Evolutionary conservation across 768 basidiomycete genomes (phyloP).

Genomic region (Suillus subluteus): DNA sequence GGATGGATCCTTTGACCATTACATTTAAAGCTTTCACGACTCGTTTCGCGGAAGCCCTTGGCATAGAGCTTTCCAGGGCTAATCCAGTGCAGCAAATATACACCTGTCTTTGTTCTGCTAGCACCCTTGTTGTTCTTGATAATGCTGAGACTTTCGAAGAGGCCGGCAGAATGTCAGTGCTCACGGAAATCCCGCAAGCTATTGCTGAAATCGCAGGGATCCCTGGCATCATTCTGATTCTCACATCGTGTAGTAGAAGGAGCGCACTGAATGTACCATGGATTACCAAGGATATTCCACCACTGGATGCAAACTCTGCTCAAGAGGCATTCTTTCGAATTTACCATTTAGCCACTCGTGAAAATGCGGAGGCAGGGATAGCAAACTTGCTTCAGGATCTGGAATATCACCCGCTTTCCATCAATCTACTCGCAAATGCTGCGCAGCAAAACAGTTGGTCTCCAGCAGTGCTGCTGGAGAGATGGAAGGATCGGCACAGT

Average conservation of each 20-base stretch:
- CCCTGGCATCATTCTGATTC: background rate
- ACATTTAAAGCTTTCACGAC: too few species aligned
- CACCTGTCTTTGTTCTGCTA: background rate
- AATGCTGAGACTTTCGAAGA: conserved; percentile 6
- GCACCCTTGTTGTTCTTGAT: conserved; percentile 5
- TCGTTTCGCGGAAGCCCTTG: too few species aligned
- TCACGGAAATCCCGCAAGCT: background rate
- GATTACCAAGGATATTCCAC: background rate
- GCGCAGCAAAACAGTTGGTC: background rate
- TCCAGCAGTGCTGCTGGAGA: background rate
- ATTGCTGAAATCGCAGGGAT: conserved; percentile 1
- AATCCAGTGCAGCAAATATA: too few species aligned
- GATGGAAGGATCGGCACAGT: background rate
- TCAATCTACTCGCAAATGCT: background rate
- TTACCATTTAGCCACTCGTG: background rate
- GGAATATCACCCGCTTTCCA: background rate
- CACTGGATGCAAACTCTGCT: background rate
- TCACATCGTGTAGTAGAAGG: background rate
- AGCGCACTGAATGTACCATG: background rate
- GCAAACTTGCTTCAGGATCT: background rate
- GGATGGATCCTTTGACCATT: too few species aligned
- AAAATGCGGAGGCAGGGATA: background rate
- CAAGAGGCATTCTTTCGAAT: background rate
- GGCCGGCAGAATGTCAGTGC: background rate
- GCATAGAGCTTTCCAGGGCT: too few species aligned